Percentiles rank a stretch among this genome's conserved stretches.
These are phyloP conservation scores for Geotrichum klebahnii DNA, from an alignment of 1,139 yeast genomes.

Conservation along the genomic window DNA sequence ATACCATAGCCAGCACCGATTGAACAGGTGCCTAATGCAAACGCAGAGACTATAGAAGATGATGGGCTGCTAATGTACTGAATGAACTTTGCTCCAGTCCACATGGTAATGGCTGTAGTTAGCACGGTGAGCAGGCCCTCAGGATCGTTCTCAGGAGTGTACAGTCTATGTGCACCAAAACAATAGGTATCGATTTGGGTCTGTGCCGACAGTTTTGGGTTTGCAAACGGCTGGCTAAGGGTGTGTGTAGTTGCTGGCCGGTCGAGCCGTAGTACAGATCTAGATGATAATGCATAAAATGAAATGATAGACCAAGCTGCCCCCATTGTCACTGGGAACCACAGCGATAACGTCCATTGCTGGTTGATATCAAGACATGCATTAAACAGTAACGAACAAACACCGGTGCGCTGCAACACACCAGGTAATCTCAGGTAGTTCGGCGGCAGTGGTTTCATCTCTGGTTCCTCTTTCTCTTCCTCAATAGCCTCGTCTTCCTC, in stretches of 20 bases:
- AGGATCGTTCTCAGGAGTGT: constrained; percentile 37
- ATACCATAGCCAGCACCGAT: constrained; percentile 33
- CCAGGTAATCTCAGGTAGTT: constrained; percentile 36
- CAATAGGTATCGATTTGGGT: constrained; percentile 34
- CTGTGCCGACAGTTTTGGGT: constrained; percentile 36
- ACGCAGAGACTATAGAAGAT: constrained; percentile 25
- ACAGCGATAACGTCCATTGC: constrained; percentile 4
- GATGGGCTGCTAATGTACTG: neutral
- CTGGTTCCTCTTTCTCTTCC: constrained; percentile 5
- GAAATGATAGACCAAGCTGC: constrained; percentile 34
- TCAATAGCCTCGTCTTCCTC: constrained; percentile 20
- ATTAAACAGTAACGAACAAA: constrained; percentile 33
- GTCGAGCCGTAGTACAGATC: neutral
- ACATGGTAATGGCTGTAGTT: constrained; percentile 38
- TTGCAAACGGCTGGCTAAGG: constrained; percentile 31
- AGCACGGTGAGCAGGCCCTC: constrained; percentile 40
- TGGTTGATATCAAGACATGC: constrained; percentile 16
- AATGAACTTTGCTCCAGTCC: constrained; percentile 37
- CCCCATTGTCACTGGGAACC: constrained; percentile 28
- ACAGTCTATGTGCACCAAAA: constrained; percentile 28
- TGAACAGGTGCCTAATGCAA: constrained; percentile 32
- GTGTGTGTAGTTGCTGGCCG: neutral
- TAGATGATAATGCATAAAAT: constrained; percentile 12
- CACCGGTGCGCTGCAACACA: constrained; percentile 40
- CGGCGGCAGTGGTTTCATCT: constrained; percentile 13